Base-by-base conservation (phyloP, 2,329 filamentous ascomycete species). In the Pseudogymnoascus sp. region DNA sequence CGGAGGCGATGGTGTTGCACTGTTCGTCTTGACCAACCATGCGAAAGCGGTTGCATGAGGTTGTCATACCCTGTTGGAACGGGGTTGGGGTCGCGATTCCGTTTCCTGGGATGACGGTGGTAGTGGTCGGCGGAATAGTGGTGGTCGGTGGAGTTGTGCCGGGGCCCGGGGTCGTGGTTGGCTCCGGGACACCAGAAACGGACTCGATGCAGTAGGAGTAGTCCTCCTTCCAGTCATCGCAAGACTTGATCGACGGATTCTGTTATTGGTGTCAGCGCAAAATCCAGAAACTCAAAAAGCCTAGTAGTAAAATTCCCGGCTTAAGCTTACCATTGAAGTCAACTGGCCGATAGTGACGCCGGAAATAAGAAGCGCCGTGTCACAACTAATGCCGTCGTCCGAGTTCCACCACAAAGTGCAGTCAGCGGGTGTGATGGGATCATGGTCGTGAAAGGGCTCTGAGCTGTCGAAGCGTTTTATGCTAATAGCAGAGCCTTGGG, bases 401-500 rank as follows among this genome's bases (percentile, higher is more conserved):
- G 58, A 38, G 43, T 62, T 61, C 58, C 58, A 62, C 61, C 61
- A 62, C 30, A 62, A 30, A 14, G 43, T 62, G 34, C 61, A 62
- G 22, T 57, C 61, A 7, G 61, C 59, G 12, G 61, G 61, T 12
- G 43, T 37, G 34, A 41, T 41, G 4, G 16, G 16, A 9, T 41
- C 38, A 9, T 41, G 18, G 18, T 8, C 7, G 38, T 41, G 20
- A 18, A 41, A 41, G 7, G 38, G 38, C 8, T 8, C 8, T 41
- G 38, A 12, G 18, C 18, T 41, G 38, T 41, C 38, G 5, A 41
- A 41, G 38, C 38, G 38, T 9, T 41, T 41, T 4, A 41, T 9
- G 16, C 38, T 9, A 20, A 41, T 4, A 6, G 38, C 38, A 41
- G 16, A 16, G 18, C 38, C 8, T 12, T 41, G 38, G 38, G 38